Conservation (phyloP, 768 basidiomycete species). For the Tricholoma terreum region DNA sequence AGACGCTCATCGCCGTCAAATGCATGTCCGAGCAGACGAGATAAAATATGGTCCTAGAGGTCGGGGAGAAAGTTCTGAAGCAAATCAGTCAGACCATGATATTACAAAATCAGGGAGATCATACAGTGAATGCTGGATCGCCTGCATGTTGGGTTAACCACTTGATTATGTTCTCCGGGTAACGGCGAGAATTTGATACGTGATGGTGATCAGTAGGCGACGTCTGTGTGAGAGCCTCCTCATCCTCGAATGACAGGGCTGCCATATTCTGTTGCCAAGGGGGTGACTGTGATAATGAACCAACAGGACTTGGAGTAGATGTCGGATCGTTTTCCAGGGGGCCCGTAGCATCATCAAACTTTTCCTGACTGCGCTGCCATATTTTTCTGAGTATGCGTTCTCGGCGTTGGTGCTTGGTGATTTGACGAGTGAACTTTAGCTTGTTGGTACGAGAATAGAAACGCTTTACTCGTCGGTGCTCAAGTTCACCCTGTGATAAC, state of each 20-base stretch:
- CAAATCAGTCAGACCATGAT: background rate
- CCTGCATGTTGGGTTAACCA: conserved; percentile 2
- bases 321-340: background rate
- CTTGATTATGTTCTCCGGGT: background rate
- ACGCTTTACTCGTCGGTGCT: conserved; percentile 32
- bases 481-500: conserved; percentile 30
- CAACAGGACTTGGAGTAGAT: background rate
- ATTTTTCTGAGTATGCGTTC: conserved; percentile 3
- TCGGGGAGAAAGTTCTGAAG: conserved; percentile 22
- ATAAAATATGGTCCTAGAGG: conserved; percentile 28
- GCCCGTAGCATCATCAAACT: background rate
- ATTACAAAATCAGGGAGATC: background rate
- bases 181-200: conserved; percentile 16
- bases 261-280: too few species aligned
- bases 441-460: conserved; percentile 32
- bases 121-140: conserved; percentile 30
- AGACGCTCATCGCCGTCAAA: conserved; percentile 13
- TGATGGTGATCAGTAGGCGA: conserved; percentile 16
- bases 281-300: background rate
- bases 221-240: conserved; percentile 9
- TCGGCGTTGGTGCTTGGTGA: conserved; percentile 16
- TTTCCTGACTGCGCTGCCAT: background rate
- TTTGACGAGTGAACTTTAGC: conserved; percentile 13
- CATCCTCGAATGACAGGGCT: conserved; percentile 3
- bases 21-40: conserved; percentile 15